Percentiles rank a stretch among this genome's conserved stretches.
phyloP scores from a whole-genome alignment of 495 filamentous ascomycete genomes.

The Penicillium cataractarum region DNA sequence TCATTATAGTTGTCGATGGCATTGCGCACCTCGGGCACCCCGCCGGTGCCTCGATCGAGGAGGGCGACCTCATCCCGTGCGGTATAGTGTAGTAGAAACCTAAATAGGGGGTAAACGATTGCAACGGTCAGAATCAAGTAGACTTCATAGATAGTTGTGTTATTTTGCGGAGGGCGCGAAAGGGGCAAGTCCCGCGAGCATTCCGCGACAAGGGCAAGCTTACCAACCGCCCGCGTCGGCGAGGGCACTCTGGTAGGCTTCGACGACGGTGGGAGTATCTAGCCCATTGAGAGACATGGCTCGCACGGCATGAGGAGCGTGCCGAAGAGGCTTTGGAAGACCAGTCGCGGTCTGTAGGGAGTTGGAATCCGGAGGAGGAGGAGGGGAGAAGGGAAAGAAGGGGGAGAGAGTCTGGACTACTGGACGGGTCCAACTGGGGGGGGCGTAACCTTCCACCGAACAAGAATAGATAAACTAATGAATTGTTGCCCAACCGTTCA shows the following conservation, averaged over 20 bases:
- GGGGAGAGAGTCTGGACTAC: slow-evolving; percentile 18
- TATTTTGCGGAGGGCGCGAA: slow-evolving; percentile 13
- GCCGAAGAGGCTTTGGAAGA: slow-evolving; percentile 7
- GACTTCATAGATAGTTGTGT: background rate
- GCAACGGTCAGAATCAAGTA: slow-evolving; percentile 6
- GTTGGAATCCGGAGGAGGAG: slow-evolving; percentile 18
- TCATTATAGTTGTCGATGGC: slow-evolving; percentile 79
- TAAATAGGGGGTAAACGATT: slow-evolving; percentile 36
- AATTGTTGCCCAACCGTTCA: background rate
- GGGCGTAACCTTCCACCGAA: too few species aligned
- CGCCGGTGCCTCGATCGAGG: slow-evolving; percentile 75
- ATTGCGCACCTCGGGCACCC: slow-evolving; percentile 80
- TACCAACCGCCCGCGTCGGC: slow-evolving; percentile 94
- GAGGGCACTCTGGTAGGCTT: slow-evolving; percentile 80
- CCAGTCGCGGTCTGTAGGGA: slow-evolving; percentile 1
- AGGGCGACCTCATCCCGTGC: slow-evolving; percentile 88
- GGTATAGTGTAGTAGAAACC: slow-evolving; percentile 93
- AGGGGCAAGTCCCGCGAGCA: background rate
- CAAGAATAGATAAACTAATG: too few species aligned
- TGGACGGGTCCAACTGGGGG: background rate
- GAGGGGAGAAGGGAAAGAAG: slow-evolving; percentile 16
- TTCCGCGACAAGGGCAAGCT: slow-evolving; percentile 38
- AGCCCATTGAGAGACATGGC: slow-evolving; percentile 97
- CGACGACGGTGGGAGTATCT: slow-evolving; percentile 77
- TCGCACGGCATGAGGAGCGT: slow-evolving; percentile 45